Base-by-base conservation (phyloP, 2,329 filamentous ascomycete species). In the Hymenoscyphus scutula region DNA sequence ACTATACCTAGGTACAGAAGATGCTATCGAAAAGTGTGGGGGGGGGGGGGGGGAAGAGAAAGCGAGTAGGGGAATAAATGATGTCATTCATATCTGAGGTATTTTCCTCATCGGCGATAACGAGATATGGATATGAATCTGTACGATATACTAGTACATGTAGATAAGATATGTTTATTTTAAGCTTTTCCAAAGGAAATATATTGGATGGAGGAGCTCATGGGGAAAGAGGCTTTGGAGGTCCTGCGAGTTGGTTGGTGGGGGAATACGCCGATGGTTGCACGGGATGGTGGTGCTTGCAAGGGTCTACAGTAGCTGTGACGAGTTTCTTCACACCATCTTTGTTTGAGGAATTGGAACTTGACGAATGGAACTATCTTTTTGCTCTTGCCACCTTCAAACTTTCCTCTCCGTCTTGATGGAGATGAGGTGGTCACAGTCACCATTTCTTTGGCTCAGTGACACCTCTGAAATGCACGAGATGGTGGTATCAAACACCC, bases 41-140 rank as follows among this genome's bases (percentile, higher is more conserved):
- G n/a, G 41, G 8, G 23, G n/a, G n/a, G n/a, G n/a, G n/a, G n/a
- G n/a, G n/a, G 32, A 13, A 34, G 32, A 3, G 32, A 8, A 8
- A 23, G 41, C 19, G 41, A 48, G 23, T 23, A 48, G 41, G 19
- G 41, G 41, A 34, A 34, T 48, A 48, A 48, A 48, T 48, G n/a
- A 48, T 48, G 41, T n/a, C n/a, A n/a, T n/a, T 48, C 41, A 48
- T 45, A 19, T 41, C n/a, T 23, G 41, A n/a, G n/a, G n/a, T n/a
- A n/a, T n/a, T 48, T 48, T 5, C n/a, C 10, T 48, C n/a, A 48
- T 23, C 8, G 19, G 41, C n/a, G n/a, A 11, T 23, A 11, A 48
- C n/a, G n/a, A n/a, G n/a, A n/a, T n/a, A n/a, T n/a, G n/a, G n/a
- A n/a, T n/a, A n/a, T n/a, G n/a, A n/a, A n/a, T n/a, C n/a, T n/a